Conservation (phyloP, 441 rosid genomes). For the Isatis lusitanica region DNA sequence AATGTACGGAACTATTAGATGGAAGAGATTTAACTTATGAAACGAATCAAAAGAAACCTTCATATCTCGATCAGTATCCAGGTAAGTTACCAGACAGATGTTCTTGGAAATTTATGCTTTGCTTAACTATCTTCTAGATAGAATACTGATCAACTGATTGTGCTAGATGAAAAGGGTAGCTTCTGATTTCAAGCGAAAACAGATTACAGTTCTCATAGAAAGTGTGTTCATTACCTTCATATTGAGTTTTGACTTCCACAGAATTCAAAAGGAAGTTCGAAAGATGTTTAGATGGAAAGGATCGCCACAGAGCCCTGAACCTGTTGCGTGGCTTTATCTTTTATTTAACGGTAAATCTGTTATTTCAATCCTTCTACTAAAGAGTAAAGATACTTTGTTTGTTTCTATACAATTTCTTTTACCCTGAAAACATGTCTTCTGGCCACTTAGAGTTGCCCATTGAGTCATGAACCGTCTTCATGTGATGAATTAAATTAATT, state of each 20-base stretch:
- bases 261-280: conserved; percentile 37
- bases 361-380: neutral
- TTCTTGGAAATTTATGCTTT: neutral
- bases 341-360: conserved; percentile 51
- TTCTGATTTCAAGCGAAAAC: neutral
- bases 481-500: neutral
- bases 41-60: conserved; percentile 19
- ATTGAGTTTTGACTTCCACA: conserved; percentile 24
- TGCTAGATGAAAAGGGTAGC: neutral
- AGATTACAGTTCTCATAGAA: neutral
- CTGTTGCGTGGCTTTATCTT: conserved; percentile 70
- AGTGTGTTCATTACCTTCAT: neutral
- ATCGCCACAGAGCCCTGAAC: conserved; percentile 40
- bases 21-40: conserved; percentile 21
- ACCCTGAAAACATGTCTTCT: neutral
- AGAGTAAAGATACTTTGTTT: neutral
- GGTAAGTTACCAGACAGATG: conserved; percentile 37
- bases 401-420: neutral
- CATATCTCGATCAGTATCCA: conserved; percentile 45
- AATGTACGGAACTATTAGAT: conserved; percentile 30
- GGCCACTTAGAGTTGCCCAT: neutral
- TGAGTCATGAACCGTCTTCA: neutral
- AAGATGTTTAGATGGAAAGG: neutral
- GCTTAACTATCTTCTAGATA: conserved; percentile 1
- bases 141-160: neutral